A percentile compares a stretch with the other conserved stretches of the same genome.
These are phyloP conservation scores for Pseudomonodictys pantanalensis DNA, from an alignment of 495 filamentous ascomycete species.

Conservation along the genomic window DNA sequence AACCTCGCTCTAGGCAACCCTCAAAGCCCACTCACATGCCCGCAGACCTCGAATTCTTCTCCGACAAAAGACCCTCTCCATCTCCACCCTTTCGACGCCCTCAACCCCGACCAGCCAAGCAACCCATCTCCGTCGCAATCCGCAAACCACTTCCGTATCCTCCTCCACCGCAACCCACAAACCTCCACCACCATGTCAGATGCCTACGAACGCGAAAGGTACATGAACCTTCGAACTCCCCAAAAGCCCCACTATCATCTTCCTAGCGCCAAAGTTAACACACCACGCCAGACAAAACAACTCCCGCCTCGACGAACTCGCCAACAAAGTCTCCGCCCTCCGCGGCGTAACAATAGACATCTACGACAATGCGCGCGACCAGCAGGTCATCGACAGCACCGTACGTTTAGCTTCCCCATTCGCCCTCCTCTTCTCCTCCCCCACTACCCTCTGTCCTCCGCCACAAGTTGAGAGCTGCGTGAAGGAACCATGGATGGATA, in stretches of 20 bases:
- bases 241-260: conserved; percentile 1
- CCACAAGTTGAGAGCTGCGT: too few relatives aligned
- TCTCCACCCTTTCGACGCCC: too few relatives aligned
- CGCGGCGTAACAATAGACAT: conserved; percentile 98
- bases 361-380: conserved; percentile 86
- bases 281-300: conserved; percentile 73
- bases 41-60: too few relatives aligned
- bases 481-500: too few relatives aligned
- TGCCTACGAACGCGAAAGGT: conserved; percentile 89
- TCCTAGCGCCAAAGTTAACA: not conserved
- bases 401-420: conserved; percentile 55
- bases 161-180: too few relatives aligned
- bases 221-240: conserved; percentile 27
- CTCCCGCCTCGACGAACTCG: conserved; percentile 85
- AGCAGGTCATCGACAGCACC: conserved; percentile 80
- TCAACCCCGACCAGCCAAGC: too few relatives aligned
- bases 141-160: too few relatives aligned
- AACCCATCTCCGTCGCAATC: too few relatives aligned
- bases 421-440: not conserved
- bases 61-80: too few relatives aligned
- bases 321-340: conserved; percentile 83
- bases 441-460: conserved; percentile 4
- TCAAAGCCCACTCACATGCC: too few relatives aligned
- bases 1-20: too few relatives aligned
- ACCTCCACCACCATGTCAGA: conserved; percentile 75